Percentiles rank a stretch among this genome's conserved stretches.
Evolutionary conservation across 2,329 filamentous ascomycete genomes (phyloP).

Genomic region (Ceratocystis diversiconidia): DNA sequence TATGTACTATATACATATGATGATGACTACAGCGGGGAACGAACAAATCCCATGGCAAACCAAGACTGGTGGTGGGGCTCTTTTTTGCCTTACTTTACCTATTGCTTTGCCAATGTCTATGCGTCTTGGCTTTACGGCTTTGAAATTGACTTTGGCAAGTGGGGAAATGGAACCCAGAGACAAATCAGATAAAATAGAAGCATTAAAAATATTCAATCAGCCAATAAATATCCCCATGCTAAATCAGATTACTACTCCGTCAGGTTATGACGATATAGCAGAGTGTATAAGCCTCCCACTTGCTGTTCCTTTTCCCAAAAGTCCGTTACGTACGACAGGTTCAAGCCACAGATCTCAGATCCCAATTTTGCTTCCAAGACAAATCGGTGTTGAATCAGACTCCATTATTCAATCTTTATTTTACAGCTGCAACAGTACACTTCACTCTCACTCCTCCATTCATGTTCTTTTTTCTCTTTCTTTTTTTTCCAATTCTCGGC

Average conservation of each 20-base stretch:
- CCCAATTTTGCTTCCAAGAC: neutral
- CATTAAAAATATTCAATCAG: neutral
- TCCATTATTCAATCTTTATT: neutral
- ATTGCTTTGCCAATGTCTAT: neutral
- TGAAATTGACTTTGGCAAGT: neutral
- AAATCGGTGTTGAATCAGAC: neutral
- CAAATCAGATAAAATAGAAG: neutral
- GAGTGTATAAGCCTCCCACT: neutral
- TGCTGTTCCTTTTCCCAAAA: neutral
- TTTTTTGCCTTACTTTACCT: neutral
- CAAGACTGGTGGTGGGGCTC: neutral
- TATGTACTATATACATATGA: neutral
- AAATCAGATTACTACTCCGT: neutral
- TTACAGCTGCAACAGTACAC: neutral
- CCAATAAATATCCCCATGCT: neutral
- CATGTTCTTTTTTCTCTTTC: neutral
- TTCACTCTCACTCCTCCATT: neutral
- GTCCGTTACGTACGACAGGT: neutral
- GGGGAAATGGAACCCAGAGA: neutral
- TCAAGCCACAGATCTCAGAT: neutral
- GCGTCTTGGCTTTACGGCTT: neutral
- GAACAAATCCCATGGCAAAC: neutral
- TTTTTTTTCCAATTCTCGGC: no score
- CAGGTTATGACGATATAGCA: neutral
- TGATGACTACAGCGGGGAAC: neutral